phyloP scores from a whole-genome alignment of 768 basidiomycete genomes.

The Tephrocybe rancida region DNA sequence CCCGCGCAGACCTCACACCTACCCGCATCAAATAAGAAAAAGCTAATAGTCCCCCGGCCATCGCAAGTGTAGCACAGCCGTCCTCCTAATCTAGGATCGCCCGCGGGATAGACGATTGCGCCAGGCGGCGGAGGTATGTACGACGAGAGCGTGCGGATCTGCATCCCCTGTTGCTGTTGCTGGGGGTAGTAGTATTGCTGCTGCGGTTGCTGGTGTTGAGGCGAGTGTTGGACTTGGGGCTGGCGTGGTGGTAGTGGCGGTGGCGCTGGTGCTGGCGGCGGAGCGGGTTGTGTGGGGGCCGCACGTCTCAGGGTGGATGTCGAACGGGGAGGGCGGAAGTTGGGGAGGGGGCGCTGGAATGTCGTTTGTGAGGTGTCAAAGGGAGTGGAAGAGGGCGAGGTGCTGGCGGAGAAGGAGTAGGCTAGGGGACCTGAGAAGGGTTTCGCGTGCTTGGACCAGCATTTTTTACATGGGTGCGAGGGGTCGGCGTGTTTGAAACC shows the following conservation, averaged over 20 bases:
- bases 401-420: constrained; percentile 40
- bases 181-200: not conserved
- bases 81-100: constrained; percentile 75
- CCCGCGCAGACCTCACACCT: constrained; percentile 65
- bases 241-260: not conserved
- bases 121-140: constrained; percentile 34
- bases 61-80: constrained; percentile 63
- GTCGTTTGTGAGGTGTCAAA: constrained; percentile 16
- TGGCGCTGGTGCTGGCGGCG: no score
- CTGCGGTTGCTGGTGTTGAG: constrained; percentile 1
- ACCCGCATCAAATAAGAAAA: constrained; percentile 56
- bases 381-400: constrained; percentile 9
- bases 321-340: constrained; percentile 24
- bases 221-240: not conserved
- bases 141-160: no score
- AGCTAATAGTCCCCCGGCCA: constrained; percentile 54
- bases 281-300: no score
- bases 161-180: no score
- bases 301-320: constrained; percentile 13
- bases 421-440: constrained; percentile 62
- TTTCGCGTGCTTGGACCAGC: constrained; percentile 73
- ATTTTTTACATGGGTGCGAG: constrained; percentile 65
- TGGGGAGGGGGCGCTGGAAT: constrained; percentile 41
- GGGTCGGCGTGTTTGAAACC: constrained; percentile 77
- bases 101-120: constrained; percentile 54